Evolutionary conservation across 1,284 basidiomycete genomes (phyloP), one percentile per base, ranked within the genome.

Genomic region (Mycosarcoma maydis): DNA sequence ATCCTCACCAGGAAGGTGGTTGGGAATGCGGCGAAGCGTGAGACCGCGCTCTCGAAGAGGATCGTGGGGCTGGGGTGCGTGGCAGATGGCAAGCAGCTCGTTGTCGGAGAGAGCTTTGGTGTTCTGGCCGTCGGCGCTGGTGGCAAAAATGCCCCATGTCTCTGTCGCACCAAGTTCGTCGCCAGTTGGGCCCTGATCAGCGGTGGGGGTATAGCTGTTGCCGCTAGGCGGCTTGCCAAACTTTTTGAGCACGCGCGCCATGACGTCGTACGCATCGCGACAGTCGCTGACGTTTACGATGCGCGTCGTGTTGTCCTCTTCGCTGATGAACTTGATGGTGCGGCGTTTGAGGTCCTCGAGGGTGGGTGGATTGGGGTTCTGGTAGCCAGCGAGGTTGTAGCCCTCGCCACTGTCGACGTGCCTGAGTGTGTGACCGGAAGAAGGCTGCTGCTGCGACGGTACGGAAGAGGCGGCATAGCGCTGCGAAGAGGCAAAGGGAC

Each of bases 41-140:
- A 98, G 85, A 0, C 92, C 92, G 48, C 89, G 87, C 72, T 94
- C 90, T 32, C 94, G 89, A 20, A 88, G 87, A 0, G 83, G 82
- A 8, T 90, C 89, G 72, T 92, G 89, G 42, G 91, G 88, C 4
- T 90, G 88, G 6, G 90, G 87, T 0, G 89, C 89, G 54, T 92
- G 90, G 77, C 94, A 97, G 32, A 98, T 88, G 1, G 88, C 86
- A 55, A 96, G 84, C 0, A 99, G 84, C 74, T 94, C 91, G 86
- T 75, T 76, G 50, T 78, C 79, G 22, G 73, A 78, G 2, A 81
- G 69, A 29, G 76, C 65, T 45, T 76, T 70, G 49, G 72, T 68
- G 44, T 60, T 78, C 39, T 77, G 61, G 7, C 76, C 76, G 33
- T 75, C 76, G 16, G 59, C 67, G 46, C 68, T 77, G 33, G 60